Evolutionary conservation across 805 yeast species (phyloP), one percentile per base, ranked within the genome.

Genomic region (Candida parachauliodes): DNA sequence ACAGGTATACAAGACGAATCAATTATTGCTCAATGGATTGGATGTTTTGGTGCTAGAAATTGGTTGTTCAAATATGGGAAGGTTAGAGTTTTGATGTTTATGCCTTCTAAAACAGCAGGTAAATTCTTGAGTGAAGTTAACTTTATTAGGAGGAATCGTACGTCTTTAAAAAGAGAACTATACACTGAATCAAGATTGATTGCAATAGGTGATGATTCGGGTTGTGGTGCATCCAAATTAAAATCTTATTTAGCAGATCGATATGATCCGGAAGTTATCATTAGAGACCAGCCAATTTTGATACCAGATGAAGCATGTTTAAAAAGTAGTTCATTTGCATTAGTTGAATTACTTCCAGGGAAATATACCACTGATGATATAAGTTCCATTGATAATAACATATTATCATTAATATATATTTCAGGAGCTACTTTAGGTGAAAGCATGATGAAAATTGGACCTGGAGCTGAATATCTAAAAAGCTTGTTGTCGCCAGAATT

Each of bases 1-100:
- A 69, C 83, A 1, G 65, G 70, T 15, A 34, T 52, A 25, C 52
- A 64, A 7, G 84, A 83, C 9, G 93, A 83, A 53, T 78, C 82
- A 35, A 69, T 86, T 12, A 57, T 83, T 18, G 79, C 83, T 40
- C 95, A 87, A 59, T 83, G 88, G 79, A 56, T 83, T 22, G 74
- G 72, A 42, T 83, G 94, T 57, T 63, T 81, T 20, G 79, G 75
- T 0, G 72, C 81, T 52, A 66, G 72, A 34, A 84, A 83, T 51
- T 87, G 95, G 96, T 55, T 86, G 7, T 81, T 79, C 44, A 66
- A 69, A 47, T 83, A 72, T 57, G 73, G 95, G 7, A 72, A 83
- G 34, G 89, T 88, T 2, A 70, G 86, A 44, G 76, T 87, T 80
- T 60, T 89, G 17, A 59, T 83, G 11, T 77, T 89, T 79, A 66